Percentiles rank a stretch among this genome's conserved stretches.
Conservation (phyloP, 1,284 basidiomycete species). For the Stereum hirsutum region DNA sequence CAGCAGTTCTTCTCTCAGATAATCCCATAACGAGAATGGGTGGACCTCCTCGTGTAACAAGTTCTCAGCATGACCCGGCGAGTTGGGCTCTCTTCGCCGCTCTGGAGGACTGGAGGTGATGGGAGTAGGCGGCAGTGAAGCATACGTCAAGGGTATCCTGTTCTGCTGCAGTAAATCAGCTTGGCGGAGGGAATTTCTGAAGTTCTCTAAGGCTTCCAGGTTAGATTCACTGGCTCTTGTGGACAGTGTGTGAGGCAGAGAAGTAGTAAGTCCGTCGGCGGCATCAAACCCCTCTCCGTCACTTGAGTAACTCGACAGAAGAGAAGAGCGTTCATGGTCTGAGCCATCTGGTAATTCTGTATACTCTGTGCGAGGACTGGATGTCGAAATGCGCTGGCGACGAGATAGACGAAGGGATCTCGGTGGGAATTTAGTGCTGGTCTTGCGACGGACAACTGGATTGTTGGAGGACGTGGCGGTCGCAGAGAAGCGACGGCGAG, state of each 20-base stretch:
- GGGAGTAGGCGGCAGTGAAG: constrained; percentile 65
- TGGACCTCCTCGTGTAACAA: no score
- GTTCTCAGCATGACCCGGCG: no score
- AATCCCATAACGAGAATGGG: constrained; percentile 87
- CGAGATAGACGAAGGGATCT: constrained; percentile 3
- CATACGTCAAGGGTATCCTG: constrained; percentile 33
- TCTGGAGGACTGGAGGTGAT: constrained; percentile 41
- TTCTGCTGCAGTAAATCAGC: constrained; percentile 7
- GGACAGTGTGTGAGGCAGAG: neutral
- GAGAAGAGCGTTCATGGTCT: constrained; percentile 6
- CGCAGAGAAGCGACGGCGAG: constrained; percentile 2
- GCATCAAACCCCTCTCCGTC: constrained; percentile 7
- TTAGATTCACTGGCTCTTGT: constrained; percentile 1
- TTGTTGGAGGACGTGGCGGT: constrained; percentile 5
- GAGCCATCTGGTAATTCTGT: no score
- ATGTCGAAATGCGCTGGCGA: constrained; percentile 8
- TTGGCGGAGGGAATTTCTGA: constrained; percentile 6
- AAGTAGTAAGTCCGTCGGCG: no score
- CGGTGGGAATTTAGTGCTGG: constrained; percentile 5
- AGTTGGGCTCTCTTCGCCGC: no score
- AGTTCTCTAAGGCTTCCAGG: constrained; percentile 3
- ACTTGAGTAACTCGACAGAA: constrained; percentile 9
- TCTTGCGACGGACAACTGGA: constrained; percentile 2
- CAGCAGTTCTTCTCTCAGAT: constrained; percentile 78
- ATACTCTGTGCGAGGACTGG: no score